Conservation (phyloP, 2,329 filamentous ascomycete species). For the Cercospora citrullina region DNA sequence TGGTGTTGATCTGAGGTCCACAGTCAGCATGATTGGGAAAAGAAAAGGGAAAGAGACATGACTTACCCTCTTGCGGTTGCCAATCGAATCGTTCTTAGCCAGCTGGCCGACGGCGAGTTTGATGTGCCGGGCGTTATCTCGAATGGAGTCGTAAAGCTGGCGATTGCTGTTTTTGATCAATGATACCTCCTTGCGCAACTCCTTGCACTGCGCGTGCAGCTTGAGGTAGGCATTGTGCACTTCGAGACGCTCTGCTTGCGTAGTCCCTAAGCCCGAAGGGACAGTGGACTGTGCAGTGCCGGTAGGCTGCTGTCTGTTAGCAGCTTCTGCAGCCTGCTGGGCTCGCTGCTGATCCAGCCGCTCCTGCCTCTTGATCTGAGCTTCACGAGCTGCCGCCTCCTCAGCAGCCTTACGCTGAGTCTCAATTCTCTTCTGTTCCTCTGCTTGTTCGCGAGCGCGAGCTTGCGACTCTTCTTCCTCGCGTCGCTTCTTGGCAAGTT, state of each 20-base stretch:
- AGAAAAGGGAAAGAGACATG: neutral
- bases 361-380: slow-evolving; percentile 11
- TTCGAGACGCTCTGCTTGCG: slow-evolving; percentile 9
- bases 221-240: slow-evolving; percentile 22
- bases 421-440: neutral
- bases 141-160: slow-evolving; percentile 48
- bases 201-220: slow-evolving; percentile 57
- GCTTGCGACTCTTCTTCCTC: slow-evolving; percentile 12
- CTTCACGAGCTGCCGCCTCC: slow-evolving; percentile 16
- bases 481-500: slow-evolving; percentile 8
- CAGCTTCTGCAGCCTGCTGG: slow-evolving; percentile 3
- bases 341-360: slow-evolving; percentile 1
- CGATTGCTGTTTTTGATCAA: slow-evolving; percentile 49
- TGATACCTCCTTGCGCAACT: slow-evolving; percentile 55
- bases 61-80: slow-evolving; percentile 17
- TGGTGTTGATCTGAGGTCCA: slow-evolving; percentile 6
- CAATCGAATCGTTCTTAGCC: slow-evolving; percentile 12
- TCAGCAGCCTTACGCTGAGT: slow-evolving; percentile 10
- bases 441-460: slow-evolving; percentile 8
- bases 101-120: slow-evolving; percentile 56
- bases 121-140: slow-evolving; percentile 56
- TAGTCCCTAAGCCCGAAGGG: slow-evolving; percentile 12
- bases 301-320: slow-evolving; percentile 1
- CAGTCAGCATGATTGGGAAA: neutral
- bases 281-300: neutral